Evolutionary conservation across 148 eudicot genomes (phyloP).

Genomic region (Rheum nobile): DNA sequence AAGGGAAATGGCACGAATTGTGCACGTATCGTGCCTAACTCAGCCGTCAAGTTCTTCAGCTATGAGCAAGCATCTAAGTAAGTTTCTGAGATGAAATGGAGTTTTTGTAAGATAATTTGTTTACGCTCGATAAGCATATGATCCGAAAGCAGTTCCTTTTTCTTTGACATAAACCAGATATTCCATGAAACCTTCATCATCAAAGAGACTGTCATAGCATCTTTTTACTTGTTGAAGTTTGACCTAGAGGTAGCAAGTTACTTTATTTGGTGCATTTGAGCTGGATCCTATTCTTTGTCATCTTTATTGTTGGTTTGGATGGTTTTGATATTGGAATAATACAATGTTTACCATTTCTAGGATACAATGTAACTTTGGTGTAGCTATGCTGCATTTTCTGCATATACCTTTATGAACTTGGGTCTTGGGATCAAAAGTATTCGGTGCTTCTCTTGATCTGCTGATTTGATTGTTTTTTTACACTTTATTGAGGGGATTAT

Average conservation of each 20-base stretch:
- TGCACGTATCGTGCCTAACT: conserved; percentile 82
- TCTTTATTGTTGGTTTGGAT: too few relatives aligned
- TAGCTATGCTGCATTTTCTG: too few relatives aligned
- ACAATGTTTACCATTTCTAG: too few relatives aligned
- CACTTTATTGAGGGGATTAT: background rate
- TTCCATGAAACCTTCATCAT: background rate
- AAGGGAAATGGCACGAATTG: conserved; percentile 89
- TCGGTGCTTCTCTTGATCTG: background rate
- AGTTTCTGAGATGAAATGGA: background rate
- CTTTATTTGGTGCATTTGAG: background rate
- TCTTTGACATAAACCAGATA: background rate
- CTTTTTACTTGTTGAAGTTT: background rate
- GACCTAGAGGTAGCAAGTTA: background rate
- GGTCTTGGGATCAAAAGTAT: background rate
- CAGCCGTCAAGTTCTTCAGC: conserved; percentile 87
- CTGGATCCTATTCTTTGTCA: too few relatives aligned
- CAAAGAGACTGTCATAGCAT: background rate
- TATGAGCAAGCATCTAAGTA: conserved; percentile 84
- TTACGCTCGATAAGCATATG: background rate
- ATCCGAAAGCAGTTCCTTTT: background rate
- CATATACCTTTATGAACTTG: background rate
- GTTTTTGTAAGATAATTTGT: background rate
- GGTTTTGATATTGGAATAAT: background rate
- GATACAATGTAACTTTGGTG: too few relatives aligned
- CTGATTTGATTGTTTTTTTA: background rate